Evolutionary conservation across 805 yeast genomes (phyloP).

Genomic region (Wickerhamomyces pijperi): DNA sequence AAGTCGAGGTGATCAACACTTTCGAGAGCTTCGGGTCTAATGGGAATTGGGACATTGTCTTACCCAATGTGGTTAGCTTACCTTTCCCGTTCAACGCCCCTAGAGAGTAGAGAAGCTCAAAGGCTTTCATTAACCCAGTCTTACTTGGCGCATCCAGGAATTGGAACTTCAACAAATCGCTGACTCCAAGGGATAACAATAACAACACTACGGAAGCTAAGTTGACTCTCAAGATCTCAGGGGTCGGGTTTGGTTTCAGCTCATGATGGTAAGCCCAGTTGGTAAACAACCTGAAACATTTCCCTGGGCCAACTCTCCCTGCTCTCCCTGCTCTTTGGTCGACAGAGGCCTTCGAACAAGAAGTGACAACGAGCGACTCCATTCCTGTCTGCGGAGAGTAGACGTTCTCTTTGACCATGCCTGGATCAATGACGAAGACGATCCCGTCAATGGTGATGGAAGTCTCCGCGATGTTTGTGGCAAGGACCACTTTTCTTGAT

Average conservation of each 20-base stretch:
- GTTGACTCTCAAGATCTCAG: constrained; percentile 86
- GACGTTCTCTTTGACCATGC: constrained; percentile 85
- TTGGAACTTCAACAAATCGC: constrained; percentile 72
- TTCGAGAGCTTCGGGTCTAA: constrained; percentile 85
- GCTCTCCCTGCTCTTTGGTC: constrained; percentile 97
- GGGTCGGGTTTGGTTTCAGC: constrained; percentile 68
- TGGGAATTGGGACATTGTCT: constrained; percentile 86
- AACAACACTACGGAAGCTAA: constrained; percentile 65
- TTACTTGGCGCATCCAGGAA: constrained; percentile 86
- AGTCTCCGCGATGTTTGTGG: constrained; percentile 96
- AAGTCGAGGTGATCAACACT: constrained; percentile 52
- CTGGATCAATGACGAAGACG: constrained; percentile 88
- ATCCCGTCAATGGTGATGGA: constrained; percentile 96
- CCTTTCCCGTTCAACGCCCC: constrained; percentile 84
- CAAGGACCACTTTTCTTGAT: constrained; percentile 77
- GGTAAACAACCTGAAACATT: constrained; percentile 83
- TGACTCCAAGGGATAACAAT: constrained; percentile 74
- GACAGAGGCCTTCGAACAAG: constrained; percentile 91
- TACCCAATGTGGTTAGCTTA: constrained; percentile 62
- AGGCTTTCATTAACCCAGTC: constrained; percentile 58
- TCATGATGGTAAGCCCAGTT: constrained; percentile 74
- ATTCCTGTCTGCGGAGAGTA: constrained; percentile 83
- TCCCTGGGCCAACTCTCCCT: constrained; percentile 95
- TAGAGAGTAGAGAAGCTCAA: constrained; percentile 73
- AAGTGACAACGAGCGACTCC: constrained; percentile 75